phyloP scores from a whole-genome alignment of 495 filamentous ascomycete species.

The Penicillium soppii region DNA sequence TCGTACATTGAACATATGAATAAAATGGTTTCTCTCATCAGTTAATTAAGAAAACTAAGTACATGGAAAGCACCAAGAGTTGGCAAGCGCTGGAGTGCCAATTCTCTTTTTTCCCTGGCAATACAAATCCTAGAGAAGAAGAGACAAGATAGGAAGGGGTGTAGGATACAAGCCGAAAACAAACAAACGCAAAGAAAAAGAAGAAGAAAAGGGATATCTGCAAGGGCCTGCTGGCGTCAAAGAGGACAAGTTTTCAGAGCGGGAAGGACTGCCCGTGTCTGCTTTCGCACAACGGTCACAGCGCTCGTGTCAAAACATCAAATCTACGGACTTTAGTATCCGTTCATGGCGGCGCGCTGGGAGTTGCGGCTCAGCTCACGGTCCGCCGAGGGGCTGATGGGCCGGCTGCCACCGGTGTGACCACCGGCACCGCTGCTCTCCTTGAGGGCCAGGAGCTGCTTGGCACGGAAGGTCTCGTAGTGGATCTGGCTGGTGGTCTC shows the following conservation, averaged over 20 bases:
- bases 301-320: slow-evolving; percentile 16
- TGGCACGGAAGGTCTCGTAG: slow-evolving; percentile 99
- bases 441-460: slow-evolving; percentile 96
- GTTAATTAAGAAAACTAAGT: slow-evolving; percentile 44
- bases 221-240: slow-evolving; percentile 42
- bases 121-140: slow-evolving; percentile 20
- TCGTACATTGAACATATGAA: too few relatives aligned
- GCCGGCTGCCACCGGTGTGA: slow-evolving; percentile 72
- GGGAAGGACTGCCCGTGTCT: slow-evolving; percentile 13
- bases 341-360: slow-evolving; percentile 96
- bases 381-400: slow-evolving; percentile 92
- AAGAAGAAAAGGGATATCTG: slow-evolving; percentile 49
- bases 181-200: slow-evolving; percentile 27
- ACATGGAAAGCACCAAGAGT: slow-evolving; percentile 36
- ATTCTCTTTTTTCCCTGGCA: slow-evolving; percentile 29
- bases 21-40: slow-evolving; percentile 28
- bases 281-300: slow-evolving; percentile 14
- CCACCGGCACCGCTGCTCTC: slow-evolving; percentile 87
- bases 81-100: slow-evolving; percentile 32
- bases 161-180: slow-evolving; percentile 25
- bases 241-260: slow-evolving; percentile 28
- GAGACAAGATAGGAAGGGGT: slow-evolving; percentile 11
- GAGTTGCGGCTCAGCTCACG: slow-evolving; percentile 95
- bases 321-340: slow-evolving; percentile 61
- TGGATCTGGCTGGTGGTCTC: slow-evolving; percentile 99